Evolutionary conservation across 2,329 filamentous ascomycete species (phyloP).

Genomic region (Periconia macrospinosa): DNA sequence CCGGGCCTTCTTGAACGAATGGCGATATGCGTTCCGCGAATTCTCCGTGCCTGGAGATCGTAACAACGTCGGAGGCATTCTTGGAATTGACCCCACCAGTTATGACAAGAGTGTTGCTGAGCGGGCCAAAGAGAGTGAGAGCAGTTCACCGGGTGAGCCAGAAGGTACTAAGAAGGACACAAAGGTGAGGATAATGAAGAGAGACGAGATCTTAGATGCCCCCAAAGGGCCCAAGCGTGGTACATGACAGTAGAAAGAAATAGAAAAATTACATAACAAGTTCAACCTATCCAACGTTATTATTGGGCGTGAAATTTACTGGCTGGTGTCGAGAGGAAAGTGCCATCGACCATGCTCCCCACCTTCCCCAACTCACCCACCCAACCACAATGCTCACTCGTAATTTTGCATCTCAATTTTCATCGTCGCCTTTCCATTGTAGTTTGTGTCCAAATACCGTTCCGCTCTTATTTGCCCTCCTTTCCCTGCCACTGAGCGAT

Average conservation of each 20-base stretch:
- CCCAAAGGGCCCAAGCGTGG: conserved; percentile 40
- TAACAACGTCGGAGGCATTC: conserved; percentile 72
- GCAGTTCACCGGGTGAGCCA: conserved; percentile 15
- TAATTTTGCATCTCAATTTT: background rate
- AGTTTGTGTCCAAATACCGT: background rate
- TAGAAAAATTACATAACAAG: conserved; percentile 25
- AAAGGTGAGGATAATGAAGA: conserved; percentile 43
- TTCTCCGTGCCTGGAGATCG: conserved; percentile 96
- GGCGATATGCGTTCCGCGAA: conserved; percentile 93
- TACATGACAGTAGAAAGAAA: conserved; percentile 32
- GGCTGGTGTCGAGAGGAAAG: conserved; percentile 12
- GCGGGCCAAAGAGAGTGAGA: conserved; percentile 38
- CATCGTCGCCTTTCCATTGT: background rate
- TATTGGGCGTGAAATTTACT: background rate
- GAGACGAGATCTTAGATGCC: conserved; percentile 39
- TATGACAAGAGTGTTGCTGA: conserved; percentile 53
- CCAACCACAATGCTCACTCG: background rate
- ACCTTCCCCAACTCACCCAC: background rate
- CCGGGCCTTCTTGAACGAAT: conserved; percentile 87
- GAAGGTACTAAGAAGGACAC: conserved; percentile 35
- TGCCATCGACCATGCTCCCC: conserved; percentile 1
- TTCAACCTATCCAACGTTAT: conserved; percentile 5
- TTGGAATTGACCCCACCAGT: conserved; percentile 65
- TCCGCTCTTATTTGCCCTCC: too few species aligned
- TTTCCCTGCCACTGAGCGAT: background rate